phyloP scores from a whole-genome alignment of 225 moss, liverwort and hornwort genomes.

The Polytrichum formosum region DNA sequence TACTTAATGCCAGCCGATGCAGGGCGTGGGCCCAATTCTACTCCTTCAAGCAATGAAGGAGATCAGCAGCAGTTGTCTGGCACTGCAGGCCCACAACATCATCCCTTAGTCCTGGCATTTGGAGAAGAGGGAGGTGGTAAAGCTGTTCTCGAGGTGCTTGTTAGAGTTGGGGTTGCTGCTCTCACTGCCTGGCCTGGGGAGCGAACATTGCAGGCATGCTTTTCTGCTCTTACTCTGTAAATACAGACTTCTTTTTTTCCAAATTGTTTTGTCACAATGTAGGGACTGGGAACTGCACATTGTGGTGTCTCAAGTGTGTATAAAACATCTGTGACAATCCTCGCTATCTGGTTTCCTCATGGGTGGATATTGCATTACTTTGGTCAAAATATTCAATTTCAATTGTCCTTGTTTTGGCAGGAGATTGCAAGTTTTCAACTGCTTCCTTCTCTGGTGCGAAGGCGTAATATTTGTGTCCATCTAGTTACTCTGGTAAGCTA shows the following conservation, averaged over 20 bases:
- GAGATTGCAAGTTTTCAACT: constrained; percentile 93
- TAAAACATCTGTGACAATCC: no score
- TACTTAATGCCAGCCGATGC: constrained; percentile 99
- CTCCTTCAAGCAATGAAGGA: constrained; percentile 94
- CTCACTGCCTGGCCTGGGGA: constrained; percentile 97
- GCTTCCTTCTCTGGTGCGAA: constrained; percentile 83
- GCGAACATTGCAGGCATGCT: constrained; percentile 78
- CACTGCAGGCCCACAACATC: constrained; percentile 65
- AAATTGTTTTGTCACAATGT: no score
- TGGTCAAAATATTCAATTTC: neutral
- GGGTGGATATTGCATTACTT: no score
- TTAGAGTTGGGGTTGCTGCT: constrained; percentile 80
- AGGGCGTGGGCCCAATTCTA: constrained; percentile 98
- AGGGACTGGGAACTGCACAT: no score
- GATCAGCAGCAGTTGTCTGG: constrained; percentile 81
- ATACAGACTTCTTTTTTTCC: no score
- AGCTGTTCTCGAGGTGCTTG: constrained; percentile 79
- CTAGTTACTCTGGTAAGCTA: constrained; percentile 75
- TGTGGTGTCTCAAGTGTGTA: no score
- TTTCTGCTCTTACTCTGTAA: neutral
- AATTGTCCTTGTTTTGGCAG: constrained; percentile 25
- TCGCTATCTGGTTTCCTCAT: no score
- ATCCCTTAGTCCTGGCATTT: constrained; percentile 84
- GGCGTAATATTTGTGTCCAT: constrained; percentile 95
- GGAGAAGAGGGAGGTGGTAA: constrained; percentile 99